Conservation (phyloP, 108 stramenopile genomes). For the Chaetoceros tenuissimus region DNA sequence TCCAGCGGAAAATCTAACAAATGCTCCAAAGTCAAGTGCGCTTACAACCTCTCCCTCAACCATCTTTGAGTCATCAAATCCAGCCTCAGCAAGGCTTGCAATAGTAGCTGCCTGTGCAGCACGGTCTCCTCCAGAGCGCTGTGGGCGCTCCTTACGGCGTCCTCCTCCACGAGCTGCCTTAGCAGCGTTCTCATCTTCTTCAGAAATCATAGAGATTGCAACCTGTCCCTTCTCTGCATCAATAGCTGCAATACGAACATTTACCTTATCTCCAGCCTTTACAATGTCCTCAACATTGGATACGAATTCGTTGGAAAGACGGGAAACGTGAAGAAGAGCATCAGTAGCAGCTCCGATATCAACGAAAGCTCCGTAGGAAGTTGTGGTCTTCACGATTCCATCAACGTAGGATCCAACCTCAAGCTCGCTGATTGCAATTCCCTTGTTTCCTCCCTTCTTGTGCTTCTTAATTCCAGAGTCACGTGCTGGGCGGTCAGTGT, state of each 20-base stretch:
- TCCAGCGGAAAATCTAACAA: slow-evolving; percentile 80
- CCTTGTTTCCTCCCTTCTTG: slow-evolving; percentile 30
- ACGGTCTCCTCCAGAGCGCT: slow-evolving; percentile 42
- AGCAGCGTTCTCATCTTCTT: slow-evolving; percentile 48
- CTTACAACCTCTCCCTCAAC: slow-evolving; percentile 86
- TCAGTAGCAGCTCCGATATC: slow-evolving; percentile 90
- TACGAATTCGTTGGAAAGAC: slow-evolving; percentile 81
- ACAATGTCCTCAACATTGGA: slow-evolving; percentile 75
- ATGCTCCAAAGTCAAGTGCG: slow-evolving; percentile 86
- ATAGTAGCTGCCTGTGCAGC: slow-evolving; percentile 55
- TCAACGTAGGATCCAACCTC: slow-evolving; percentile 70
- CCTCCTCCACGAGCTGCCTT: slow-evolving; percentile 31
- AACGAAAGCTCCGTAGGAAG: slow-evolving; percentile 88
- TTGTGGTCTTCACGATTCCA: slow-evolving; percentile 80
- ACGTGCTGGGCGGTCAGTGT: slow-evolving; percentile 73
- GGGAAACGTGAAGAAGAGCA: slow-evolving; percentile 91
- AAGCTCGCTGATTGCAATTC: slow-evolving; percentile 68
- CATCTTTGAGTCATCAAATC: slow-evolving; percentile 67
- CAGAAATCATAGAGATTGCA: slow-evolving; percentile 68
- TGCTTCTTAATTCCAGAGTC: slow-evolving; percentile 62
- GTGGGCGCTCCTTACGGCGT: slow-evolving; percentile 38
- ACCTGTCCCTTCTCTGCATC: slow-evolving; percentile 86
- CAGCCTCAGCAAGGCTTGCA: slow-evolving; percentile 52
- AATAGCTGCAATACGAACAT: slow-evolving; percentile 78
- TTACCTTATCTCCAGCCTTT: slow-evolving; percentile 74